Evolutionary conservation across 768 basidiomycete genomes (phyloP), one percentile per base, ranked within the genome.

Genomic region (Trametes meyenii): DNA sequence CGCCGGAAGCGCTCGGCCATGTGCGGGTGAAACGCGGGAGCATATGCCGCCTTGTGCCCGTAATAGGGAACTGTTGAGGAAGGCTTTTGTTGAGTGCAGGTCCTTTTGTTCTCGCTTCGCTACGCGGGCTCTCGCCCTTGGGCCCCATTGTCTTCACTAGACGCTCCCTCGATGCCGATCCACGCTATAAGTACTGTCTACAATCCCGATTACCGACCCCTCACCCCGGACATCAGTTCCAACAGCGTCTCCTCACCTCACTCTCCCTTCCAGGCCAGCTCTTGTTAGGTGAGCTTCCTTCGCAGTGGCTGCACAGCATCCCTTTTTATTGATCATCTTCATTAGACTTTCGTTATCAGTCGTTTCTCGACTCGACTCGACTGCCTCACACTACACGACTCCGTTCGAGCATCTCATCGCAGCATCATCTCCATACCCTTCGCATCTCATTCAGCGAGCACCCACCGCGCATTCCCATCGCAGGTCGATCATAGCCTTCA

Each of bases 401-500:
- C 45, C 50, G 29, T 64, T 66, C 59, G 57, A 61, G 50, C 60
- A 49, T 61, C 40, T 64, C 62, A 63, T 51, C 61, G 24, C 62
- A 54, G 57, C 65, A 53, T 43, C 51, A 36, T 64, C 56, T 48
- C 61, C 16, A 21, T 60, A 54, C 57, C 66, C 58, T 69, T 67
- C 66, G 64, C 65, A 66, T 67, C 70, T 70, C 68, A 69, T 76
- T 78, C 69, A 72, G 72, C 76, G 73, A 70, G 73, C 72, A 55
- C 60, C 61, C 65, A 63, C 72, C 74, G 68, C 73, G 71, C 65
- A 61, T 63, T 67, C 53, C 63, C 74, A 85, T 87, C 86, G 86
- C 85, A 78, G 85, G 85, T 78, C 86, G 85, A 88, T 84, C 78
- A 53, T 70, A 68, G 72, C 67, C 50, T 58, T 67, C 66, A 70